Base-by-base conservation (phyloP, 2,329 filamentous ascomycete species). In the Fusarium tanahbumbuense region DNA sequence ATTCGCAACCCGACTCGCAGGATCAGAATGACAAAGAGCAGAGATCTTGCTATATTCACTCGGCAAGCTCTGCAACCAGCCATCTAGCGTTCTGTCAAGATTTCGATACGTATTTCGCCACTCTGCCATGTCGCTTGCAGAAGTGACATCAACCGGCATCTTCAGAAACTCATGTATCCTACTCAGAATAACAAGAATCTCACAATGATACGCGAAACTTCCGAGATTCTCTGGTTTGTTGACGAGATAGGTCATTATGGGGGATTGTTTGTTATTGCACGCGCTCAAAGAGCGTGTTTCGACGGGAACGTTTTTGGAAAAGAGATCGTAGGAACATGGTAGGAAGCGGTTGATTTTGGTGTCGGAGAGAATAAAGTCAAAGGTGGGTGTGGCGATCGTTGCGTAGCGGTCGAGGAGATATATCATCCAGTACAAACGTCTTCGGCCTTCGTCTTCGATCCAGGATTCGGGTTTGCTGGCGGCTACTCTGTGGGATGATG, bases 1-100 rank as follows among this genome's bases (percentile, higher is more conserved):
- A 65, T 83, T 83, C n/a, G 81, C 81, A 3, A 83, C 81, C 3
- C 81, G 79, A 54, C 81, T 83, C 4, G 81, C 81, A 5, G 81
- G 81, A 20, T 83, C 81, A 8, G 81, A 83, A 69, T 83, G 82
- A 41, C 82, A 83, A 13, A 83, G 73, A 3, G 81, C 80, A 10
- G 81, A 83, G 25, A 83, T 83, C n/a, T 80, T 80, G 75, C 80
- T 79, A 60, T 83, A 83, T 55, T 83, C 82, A 65, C 81, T 81
- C 3, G 82, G 82, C 15, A 83, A 70, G 40, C 78, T 80, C 53
- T 82, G 80, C 18, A 83, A 64, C 82, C 82, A 83, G 10, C 72
- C 76, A 56, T 83, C 80, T 6, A 83, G 76, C 4, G 81, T 76
- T 3, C 73, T 65, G 55, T 83, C 81, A 5, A 83, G 77, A 2